These are phyloP conservation scores for Perkinsus marinus DNA, from an alignment of 169 alveolate genomes.

Conservation along the genomic window DNA sequence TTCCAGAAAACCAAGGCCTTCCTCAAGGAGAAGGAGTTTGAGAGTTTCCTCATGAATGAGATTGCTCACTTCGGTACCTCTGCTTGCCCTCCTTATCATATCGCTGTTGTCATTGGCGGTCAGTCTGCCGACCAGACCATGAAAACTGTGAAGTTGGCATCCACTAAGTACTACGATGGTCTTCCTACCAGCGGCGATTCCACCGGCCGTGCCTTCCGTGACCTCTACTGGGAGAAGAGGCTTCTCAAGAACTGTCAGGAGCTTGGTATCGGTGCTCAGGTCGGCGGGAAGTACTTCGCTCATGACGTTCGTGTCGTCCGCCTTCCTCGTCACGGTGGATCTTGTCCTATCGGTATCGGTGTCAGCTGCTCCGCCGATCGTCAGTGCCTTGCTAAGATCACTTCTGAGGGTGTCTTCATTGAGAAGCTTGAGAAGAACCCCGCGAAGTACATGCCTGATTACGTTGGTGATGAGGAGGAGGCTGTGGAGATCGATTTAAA, in stretches of 20 bases:
- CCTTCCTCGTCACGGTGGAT: constrained; percentile 74
- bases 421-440: constrained; percentile 69
- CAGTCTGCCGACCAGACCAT: constrained; percentile 66
- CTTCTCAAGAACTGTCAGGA: constrained; percentile 21
- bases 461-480: neutral
- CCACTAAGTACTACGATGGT: constrained; percentile 55
- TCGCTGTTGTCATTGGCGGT: constrained; percentile 71
- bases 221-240: constrained; percentile 42
- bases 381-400: constrained; percentile 49
- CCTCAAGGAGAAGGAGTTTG: constrained; percentile 40
- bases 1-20: constrained; percentile 64
- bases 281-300: constrained; percentile 73
- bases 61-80: constrained; percentile 66
- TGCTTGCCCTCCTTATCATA: constrained; percentile 78
- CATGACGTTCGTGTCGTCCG: constrained; percentile 73
- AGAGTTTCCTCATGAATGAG: constrained; percentile 46
- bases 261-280: constrained; percentile 76
- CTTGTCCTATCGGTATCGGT: constrained; percentile 73
- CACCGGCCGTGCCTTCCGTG: constrained; percentile 63
- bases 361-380: constrained; percentile 79
- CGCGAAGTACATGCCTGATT: constrained; percentile 33
- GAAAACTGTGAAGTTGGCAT: constrained; percentile 67
- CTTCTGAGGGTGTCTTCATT: constrained; percentile 43
- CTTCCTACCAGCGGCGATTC: constrained; percentile 52
- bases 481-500: constrained; percentile 46